A percentile compares a stretch with the other conserved stretches of the same genome.
These are phyloP conservation scores for Puccinia horiana DNA, from an alignment of 1,284 basidiomycete species.

Conservation along the genomic window DNA sequence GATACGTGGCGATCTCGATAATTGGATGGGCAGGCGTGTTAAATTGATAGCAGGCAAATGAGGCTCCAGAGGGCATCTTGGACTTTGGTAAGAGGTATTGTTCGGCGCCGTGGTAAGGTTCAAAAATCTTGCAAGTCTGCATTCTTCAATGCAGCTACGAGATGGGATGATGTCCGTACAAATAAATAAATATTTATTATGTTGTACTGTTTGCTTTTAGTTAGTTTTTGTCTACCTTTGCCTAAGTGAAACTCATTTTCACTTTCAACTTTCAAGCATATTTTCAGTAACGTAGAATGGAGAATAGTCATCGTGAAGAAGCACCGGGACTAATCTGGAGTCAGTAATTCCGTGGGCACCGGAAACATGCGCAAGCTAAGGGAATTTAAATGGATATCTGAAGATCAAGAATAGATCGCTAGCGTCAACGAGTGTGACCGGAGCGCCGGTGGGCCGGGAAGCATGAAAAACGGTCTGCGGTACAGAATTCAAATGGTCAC, in stretches of 20 bases:
- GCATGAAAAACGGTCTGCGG: neutral
- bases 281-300: neutral
- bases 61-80: slow-evolving; percentile 17
- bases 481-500: no score
- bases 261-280: slow-evolving; percentile 18
- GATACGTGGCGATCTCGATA: slow-evolving; percentile 31
- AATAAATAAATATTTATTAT: no score
- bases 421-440: neutral
- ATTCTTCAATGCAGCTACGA: neutral
- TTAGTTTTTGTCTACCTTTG: neutral
- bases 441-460: no score
- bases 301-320: neutral
- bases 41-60: slow-evolving; percentile 19
- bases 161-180: neutral
- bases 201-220: neutral
- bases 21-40: slow-evolving; percentile 25
- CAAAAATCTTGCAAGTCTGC: neutral
- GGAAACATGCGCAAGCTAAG: slow-evolving; percentile 13
- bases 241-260: neutral
- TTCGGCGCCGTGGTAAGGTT: neutral
- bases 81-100: neutral
- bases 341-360: slow-evolving; percentile 33
- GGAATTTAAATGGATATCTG: slow-evolving; percentile 13
- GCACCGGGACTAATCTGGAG: neutral
- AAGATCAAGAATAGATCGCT: neutral